Conservation (phyloP, 345 rosid genomes). For the Euphorbia pulcherrima region DNA sequence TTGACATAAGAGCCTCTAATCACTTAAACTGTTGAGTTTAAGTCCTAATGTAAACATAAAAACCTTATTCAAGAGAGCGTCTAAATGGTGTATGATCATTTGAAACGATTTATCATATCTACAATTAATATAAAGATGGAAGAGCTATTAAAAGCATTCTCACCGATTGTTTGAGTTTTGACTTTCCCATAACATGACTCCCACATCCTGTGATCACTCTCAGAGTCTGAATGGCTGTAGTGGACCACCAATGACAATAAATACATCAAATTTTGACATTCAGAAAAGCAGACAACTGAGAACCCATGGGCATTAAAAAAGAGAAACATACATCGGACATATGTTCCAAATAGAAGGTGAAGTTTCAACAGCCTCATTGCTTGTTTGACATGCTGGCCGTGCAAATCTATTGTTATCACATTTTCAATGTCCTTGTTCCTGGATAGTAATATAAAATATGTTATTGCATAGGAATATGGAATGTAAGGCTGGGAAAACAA, state of each 20-base stretch:
- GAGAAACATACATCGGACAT: conserved; percentile 59
- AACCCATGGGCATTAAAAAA: background rate
- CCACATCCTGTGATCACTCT: conserved; percentile 97
- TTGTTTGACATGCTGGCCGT: conserved; percentile 90
- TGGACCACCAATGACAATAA: conserved; percentile 18
- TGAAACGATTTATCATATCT: background rate
- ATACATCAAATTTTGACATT: background rate
- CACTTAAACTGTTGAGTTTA: background rate
- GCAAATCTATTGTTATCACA: conserved; percentile 81
- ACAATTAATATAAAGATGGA: background rate
- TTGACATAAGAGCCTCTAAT: background rate
- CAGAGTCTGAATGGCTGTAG: conserved; percentile 66
- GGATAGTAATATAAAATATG: conserved; percentile 25
- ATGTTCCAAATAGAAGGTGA: conserved; percentile 64
- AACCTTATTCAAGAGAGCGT: background rate
- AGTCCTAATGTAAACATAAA: background rate
- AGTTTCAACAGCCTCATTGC: conserved; percentile 75
- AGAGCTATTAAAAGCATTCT: conserved; percentile 15
- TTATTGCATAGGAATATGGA: conserved; percentile 23
- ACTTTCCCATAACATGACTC: conserved; percentile 68
- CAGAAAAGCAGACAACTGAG: background rate
- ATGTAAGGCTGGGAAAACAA: background rate
- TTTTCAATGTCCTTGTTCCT: conserved; percentile 84
- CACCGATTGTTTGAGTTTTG: conserved; percentile 87
- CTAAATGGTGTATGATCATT: background rate